Evolutionary conservation across 2,329 filamentous ascomycete genomes (phyloP), one percentile per base, ranked within the genome.

Genomic region (Talaromyces albobiverticillius): DNA sequence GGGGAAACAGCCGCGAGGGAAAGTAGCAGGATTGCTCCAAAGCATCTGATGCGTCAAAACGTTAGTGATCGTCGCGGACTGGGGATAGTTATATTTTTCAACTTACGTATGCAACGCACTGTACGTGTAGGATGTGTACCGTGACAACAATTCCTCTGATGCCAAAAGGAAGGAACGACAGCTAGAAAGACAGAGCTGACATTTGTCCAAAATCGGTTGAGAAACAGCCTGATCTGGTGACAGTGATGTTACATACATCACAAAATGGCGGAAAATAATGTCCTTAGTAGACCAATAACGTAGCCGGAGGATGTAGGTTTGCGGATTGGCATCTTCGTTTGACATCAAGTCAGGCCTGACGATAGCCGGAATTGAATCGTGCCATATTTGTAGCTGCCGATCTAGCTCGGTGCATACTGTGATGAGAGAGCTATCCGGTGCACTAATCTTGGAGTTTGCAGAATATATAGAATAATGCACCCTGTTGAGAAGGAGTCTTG

Each of bases 241-340:
- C 0, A 58, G 60, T 4, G 62, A 57, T 22, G 18, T 60, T 8
- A 67, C 60, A 46, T 69, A 67, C 4, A 69, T 49, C 7, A 68
- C 61, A 53, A 70, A 70, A 1, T 64, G 67, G 1, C 68, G 60
- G 38, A 66, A 64, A 3, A 70, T 70, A 29, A 70, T 70, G 40
- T 69, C 66, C 7, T 63, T 50, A 2, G 67, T 61, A 8, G 67
- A 65, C 53, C 63, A 70, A 36, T 70, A 70, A 3, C 68, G 64
- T 14, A 67, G 67, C 1, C 67, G 57, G 14, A 70, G 56, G 4
- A 69, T 60, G 0, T 59, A 53, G 32, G 61, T 59, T 4, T 66
- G 53, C 38, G 64, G 61, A n/a, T 64, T 63, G 3, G 60, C 57
- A 22, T 20, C 40, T 26, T 25, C 11, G 10, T 14, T 7, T 3